Evolutionary conservation across 1,284 basidiomycete genomes (phyloP).

Genomic region (Singerocomus rubriflavus): DNA sequence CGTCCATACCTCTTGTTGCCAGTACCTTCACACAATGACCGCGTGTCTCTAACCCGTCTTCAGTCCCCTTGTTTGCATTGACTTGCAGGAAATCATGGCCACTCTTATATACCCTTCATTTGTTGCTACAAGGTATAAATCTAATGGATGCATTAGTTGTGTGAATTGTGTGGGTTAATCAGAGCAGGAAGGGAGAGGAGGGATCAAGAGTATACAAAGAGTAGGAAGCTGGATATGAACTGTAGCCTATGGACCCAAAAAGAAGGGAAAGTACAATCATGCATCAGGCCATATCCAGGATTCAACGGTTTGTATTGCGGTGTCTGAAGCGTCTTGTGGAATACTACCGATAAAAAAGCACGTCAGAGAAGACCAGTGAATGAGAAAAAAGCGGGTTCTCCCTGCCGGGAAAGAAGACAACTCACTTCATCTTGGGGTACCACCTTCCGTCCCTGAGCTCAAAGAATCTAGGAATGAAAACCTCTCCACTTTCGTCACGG

Average conservation of each 20-base stretch:
- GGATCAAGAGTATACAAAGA: too few species aligned
- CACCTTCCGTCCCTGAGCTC: constrained; percentile 73
- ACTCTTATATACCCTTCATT: constrained; percentile 37
- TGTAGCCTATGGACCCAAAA: constrained; percentile 6
- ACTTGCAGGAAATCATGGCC: constrained; percentile 26
- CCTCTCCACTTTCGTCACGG: constrained; percentile 73
- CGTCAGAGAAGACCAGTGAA: too few species aligned
- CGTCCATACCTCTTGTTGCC: constrained; percentile 15
- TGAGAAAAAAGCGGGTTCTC: too few species aligned
- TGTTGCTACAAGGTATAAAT: constrained; percentile 45
- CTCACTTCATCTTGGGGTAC: constrained; percentile 76
- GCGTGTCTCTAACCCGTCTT: constrained; percentile 8
- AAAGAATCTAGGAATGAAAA: constrained; percentile 78
- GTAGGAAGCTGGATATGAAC: constrained; percentile 14
- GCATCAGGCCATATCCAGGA: constrained; percentile 57
- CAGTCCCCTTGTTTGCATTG: constrained; percentile 15
- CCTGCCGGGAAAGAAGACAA: neutral
- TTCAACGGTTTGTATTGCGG: constrained; percentile 58
- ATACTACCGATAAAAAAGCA: constrained; percentile 43
- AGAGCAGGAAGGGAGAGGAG: constrained; percentile 4
- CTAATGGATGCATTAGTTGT: constrained; percentile 39
- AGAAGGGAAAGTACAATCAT: constrained; percentile 10
- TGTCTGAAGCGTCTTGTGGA: constrained; percentile 58
- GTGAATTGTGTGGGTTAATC: constrained; percentile 21
- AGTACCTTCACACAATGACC: constrained; percentile 10